Evolutionary conservation across 495 filamentous ascomycete genomes (phyloP), one percentile per base, ranked within the genome.

Genomic region (Parathielavia appendiculata): DNA sequence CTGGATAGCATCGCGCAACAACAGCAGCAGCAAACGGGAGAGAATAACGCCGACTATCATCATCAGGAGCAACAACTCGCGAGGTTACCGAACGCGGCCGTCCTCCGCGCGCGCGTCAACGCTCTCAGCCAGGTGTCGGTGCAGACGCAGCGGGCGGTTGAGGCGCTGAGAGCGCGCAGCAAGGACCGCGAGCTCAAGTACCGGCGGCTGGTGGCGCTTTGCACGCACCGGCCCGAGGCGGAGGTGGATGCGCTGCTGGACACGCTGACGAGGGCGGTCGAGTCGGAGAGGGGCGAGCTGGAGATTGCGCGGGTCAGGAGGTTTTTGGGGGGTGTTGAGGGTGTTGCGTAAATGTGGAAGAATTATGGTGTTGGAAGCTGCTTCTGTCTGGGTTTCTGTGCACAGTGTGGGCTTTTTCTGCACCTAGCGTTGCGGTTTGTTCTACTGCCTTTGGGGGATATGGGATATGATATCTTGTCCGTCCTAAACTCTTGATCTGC

Each of bases 321-420:
- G 49, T 91, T 92, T 66, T 69, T 92, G 59, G 81, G 83, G 23
- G 86, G 86, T 54, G 85, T 91, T 12, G 87, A 88, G 47, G 71
- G 70, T 8, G 67, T 54, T 41, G 48, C 49, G 20, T 59, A 17
- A 40, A 17, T 16, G 17, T 26, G 36, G 19, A 38, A 16, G 26
- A 0, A 39, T 19, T 10, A 2, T 11, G 32, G 34, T 20, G 32
- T 30, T 51, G 32, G 14, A 5, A 22, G 17, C 2, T 26, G 44
- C 36, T 39, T 16, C 14, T 39, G 14, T 39, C 13, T 7, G 20
- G 16, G 41, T 10, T 5, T 7, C 35, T 12, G 16, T 50, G n/a
- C 30, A 50, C n/a, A 35, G 5, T 35, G 47, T 12, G 39, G 23
- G 38, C 20, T 1, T 54, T 22, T 5, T 43, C 16, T 11, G 11